Base-by-base conservation (phyloP, 768 basidiomycete species). In the Serendipita sp. region DNA sequence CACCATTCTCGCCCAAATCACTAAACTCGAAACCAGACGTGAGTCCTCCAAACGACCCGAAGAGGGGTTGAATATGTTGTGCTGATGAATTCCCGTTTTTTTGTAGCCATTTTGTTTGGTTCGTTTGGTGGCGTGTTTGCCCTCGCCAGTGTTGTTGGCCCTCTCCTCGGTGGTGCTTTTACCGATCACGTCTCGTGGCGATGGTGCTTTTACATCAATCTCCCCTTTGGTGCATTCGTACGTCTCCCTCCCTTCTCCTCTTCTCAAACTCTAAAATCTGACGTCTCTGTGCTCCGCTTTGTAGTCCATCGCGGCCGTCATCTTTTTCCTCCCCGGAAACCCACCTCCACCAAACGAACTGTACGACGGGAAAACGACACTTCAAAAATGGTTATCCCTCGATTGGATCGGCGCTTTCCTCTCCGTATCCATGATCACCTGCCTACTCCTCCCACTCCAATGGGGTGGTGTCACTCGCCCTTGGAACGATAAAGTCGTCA, bases 381-480 rank as follows among this genome's bases (percentile, higher is more conserved):
- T 65, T 37, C 66, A 69, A 18, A 65, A 66, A 34, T 65, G 70
- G 65, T 28, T 68, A 32, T 46, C 70, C 54, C 70, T 80, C 63
- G 79, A 80, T 68, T 75, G 73, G 70, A 32, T 78, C 62, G 78
- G 79, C 13, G 72, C 75, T 0, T 68, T 70, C 16, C 70, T 80
- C 28, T 72, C 76, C 63, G 69, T 79, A 56, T 71, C 65, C 30
- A 24, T 73, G 30, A 69, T 78, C 62, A 75, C 76, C 3, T 74
- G 72, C 64, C 70, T 80, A 13, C 71, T 79, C 38, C 72, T 81
- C 2, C 75, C 79, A 1, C 69, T 81, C 4, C 76, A 79, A 66
- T 79, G 77, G 77, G 80, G 79, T 16, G 79, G 80, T 1, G 75
- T 76, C 66, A 70, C 70, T 3, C 76, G 77, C 65, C 71, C 77